Conservation (phyloP, 2,329 filamentous ascomycete species). For the Penicillium sp. region DNA sequence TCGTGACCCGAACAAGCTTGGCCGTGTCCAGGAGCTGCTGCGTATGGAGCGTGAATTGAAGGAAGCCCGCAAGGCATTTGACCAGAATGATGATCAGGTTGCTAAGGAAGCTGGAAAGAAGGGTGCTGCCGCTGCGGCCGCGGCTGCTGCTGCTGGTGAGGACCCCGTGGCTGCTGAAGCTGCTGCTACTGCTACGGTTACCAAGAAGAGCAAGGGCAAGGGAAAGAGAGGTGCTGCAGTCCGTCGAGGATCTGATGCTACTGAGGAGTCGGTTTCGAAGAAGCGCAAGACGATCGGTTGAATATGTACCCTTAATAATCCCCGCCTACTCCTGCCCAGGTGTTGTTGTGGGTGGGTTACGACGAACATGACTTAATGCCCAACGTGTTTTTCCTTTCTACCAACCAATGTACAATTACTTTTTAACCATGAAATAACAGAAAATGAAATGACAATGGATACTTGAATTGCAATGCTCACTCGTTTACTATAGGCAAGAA, state of each 20-base stretch:
- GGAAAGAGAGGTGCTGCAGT: constrained; percentile 31
- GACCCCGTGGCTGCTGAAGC: constrained; percentile 28
- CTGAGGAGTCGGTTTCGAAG: constrained; percentile 35
- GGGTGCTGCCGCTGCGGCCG: constrained; percentile 23
- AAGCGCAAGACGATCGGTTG: constrained; percentile 31
- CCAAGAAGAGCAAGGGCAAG: constrained; percentile 39
- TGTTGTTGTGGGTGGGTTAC: not conserved
- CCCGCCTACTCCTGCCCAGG: not conserved
- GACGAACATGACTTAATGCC: not conserved
- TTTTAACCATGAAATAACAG: not conserved
- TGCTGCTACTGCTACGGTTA: constrained; percentile 16
- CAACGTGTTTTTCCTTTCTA: not conserved
- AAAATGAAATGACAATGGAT: not conserved
- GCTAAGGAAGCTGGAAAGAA: constrained; percentile 40
- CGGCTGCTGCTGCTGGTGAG: constrained; percentile 23
- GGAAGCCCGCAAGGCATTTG: constrained; percentile 65
- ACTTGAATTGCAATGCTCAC: not conserved
- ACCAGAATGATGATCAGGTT: constrained; percentile 45
- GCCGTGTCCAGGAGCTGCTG: constrained; percentile 83
- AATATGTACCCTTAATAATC: not conserved
- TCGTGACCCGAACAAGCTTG: constrained; percentile 78
- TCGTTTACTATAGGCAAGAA: not conserved
- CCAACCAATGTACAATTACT: not conserved
- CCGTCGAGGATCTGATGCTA: constrained; percentile 34
- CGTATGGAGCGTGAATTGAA: constrained; percentile 86